These are phyloP conservation scores for Teunomyces lycoperdinae DNA, from an alignment of 805 yeast genomes.

Conservation along the genomic window DNA sequence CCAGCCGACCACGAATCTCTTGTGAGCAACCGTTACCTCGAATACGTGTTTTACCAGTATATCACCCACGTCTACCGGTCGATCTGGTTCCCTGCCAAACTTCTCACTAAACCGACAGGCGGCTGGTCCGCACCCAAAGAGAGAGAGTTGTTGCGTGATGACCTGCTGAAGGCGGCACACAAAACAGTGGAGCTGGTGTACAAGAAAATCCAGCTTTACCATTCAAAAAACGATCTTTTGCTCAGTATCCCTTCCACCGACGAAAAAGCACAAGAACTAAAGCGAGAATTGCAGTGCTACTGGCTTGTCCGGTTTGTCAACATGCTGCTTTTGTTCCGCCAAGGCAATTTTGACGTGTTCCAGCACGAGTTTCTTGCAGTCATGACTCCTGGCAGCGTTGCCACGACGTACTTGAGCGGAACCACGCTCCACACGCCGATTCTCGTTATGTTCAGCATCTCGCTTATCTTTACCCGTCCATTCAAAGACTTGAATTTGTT, in stretches of 20 bases:
- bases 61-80: conserved; percentile 17
- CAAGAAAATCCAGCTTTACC: conserved; percentile 23
- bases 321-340: conserved; percentile 23
- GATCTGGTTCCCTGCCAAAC: conserved; percentile 19
- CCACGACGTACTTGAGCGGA: background rate
- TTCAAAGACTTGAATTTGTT: conserved; percentile 25
- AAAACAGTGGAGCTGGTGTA: conserved; percentile 14
- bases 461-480: conserved; percentile 26
- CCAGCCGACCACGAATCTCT: conserved; percentile 20
- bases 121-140: too few species aligned
- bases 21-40: conserved; percentile 23
- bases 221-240: conserved; percentile 17
- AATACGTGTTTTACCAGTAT: conserved; percentile 27
- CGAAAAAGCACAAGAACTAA: background rate
- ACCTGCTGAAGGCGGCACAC: background rate
- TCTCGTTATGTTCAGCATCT: conserved; percentile 22
- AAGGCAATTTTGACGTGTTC: conserved; percentile 24
- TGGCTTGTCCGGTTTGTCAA: conserved; percentile 20
- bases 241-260: conserved; percentile 6
- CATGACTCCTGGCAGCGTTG: background rate
- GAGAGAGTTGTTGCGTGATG: too few species aligned
- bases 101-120: background rate
- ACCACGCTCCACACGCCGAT: conserved; percentile 16
- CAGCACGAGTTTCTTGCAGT: conserved; percentile 17
- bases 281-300: conserved; percentile 21